These are phyloP conservation scores for Ophiostoma fasciatum DNA, from an alignment of 2,329 filamentous ascomycete species.

Conservation along the genomic window DNA sequence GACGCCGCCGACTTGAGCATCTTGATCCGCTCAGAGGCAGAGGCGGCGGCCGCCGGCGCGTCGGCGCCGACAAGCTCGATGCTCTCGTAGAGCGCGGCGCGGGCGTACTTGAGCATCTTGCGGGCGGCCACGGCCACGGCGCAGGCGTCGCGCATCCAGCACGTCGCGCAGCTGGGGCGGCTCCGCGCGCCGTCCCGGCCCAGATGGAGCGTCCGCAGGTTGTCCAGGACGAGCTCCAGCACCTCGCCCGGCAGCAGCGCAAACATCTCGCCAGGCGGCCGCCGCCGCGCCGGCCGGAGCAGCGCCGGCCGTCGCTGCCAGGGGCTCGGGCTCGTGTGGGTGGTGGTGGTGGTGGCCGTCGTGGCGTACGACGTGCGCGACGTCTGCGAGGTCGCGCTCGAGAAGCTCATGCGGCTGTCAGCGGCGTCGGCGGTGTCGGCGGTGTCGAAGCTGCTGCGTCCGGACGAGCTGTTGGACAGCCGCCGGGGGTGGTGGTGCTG, in stretches of 20 bases:
- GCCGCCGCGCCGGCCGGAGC: conserved; percentile 21
- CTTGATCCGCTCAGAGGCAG: no score
- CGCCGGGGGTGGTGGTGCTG: conserved; percentile 1
- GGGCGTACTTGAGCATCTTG: conserved; percentile 37
- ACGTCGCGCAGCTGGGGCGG: conserved; percentile 44
- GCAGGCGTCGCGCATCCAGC: conserved; percentile 48
- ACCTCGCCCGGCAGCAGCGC: conserved; percentile 43
- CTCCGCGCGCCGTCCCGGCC: conserved; percentile 24
- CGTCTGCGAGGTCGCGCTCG: conserved; percentile 16
- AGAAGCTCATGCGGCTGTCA: conserved; percentile 10
- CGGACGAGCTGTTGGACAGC: not conserved
- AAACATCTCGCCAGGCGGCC: conserved; percentile 34
- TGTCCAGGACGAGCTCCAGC: conserved; percentile 38
- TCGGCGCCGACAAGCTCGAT: conserved; percentile 46
- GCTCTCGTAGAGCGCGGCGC: conserved; percentile 39
- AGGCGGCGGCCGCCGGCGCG: conserved; percentile 22
- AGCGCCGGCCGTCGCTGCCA: conserved; percentile 6
- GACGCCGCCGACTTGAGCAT: conserved; percentile 33
- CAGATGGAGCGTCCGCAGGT: conserved; percentile 38
- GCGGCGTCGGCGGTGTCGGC: not conserved
- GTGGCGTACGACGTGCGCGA: conserved; percentile 10
- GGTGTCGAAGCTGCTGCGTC: not conserved
- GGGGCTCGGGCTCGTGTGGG: not conserved
- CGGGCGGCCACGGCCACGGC: conserved; percentile 33
- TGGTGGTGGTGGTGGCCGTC: not conserved